These are phyloP conservation scores for Hypsizygus marmoreus DNA, from an alignment of 768 basidiomycete species.

Conservation along the genomic window DNA sequence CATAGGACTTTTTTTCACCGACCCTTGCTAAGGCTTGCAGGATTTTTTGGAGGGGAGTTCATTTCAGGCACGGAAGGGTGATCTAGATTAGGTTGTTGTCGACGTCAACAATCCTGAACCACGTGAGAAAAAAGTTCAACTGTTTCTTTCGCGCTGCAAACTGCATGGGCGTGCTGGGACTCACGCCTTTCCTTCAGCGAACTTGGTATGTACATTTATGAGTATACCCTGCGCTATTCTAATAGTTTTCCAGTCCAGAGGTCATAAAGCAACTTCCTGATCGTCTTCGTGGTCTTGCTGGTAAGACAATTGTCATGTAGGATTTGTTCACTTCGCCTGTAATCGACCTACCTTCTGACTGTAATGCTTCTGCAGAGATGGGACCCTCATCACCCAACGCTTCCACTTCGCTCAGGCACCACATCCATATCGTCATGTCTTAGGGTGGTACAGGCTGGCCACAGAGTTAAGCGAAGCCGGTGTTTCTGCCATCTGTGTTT, in stretches of 20 bases:
- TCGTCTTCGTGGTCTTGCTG: conserved; percentile 59
- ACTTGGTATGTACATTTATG: conserved; percentile 42
- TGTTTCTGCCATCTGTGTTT: conserved; percentile 72
- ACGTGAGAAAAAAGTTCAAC: too few relatives aligned
- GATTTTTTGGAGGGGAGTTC: too few relatives aligned
- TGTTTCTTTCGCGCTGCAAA: too few relatives aligned
- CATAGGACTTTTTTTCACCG: too few relatives aligned
- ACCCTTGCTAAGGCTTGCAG: too few relatives aligned
- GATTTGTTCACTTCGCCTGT: conserved; percentile 20
- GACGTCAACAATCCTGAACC: too few relatives aligned
- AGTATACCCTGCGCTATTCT: conserved; percentile 5
- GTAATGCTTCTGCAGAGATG: conserved; percentile 56
- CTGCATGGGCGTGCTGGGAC: conserved; percentile 74
- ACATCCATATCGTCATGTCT: conserved; percentile 67
- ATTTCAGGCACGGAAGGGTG: too few relatives aligned
- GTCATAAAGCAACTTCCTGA: conserved; percentile 64
- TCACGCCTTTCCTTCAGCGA: conserved; percentile 70
- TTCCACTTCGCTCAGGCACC: conserved; percentile 72
- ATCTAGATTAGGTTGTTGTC: too few relatives aligned
- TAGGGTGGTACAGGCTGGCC: conserved; percentile 76
- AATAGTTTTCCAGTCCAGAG: conserved; percentile 49
- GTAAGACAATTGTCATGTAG: conserved; percentile 78
- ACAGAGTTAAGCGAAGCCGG: conserved; percentile 58
- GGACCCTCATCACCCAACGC: conserved; percentile 82
- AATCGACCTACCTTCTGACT: conserved; percentile 8